Percentiles rank a stretch among this genome's conserved stretches.
phyloP scores from a whole-genome alignment of 192 early-diverging fungal species.

The Phycomyces blakesleeanus region DNA sequence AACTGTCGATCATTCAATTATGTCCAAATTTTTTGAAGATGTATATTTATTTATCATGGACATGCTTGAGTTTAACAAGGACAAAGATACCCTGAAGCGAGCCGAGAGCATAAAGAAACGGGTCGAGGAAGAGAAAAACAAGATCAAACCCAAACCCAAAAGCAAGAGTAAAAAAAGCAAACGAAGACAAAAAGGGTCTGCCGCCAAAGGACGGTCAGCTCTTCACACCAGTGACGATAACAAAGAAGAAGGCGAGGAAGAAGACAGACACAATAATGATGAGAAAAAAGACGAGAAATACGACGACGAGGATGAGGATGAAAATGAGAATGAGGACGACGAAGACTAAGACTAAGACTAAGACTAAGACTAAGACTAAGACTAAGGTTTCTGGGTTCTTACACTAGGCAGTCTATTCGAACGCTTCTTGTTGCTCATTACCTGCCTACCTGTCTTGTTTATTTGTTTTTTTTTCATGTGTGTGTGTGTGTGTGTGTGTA shows the following conservation, averaged over 20 bases:
- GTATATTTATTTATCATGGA: background rate
- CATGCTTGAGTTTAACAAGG: background rate
- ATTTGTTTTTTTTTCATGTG: too few relatives aligned
- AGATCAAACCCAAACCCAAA: background rate
- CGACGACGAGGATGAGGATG: background rate
- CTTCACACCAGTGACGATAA: background rate
- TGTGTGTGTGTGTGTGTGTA: too few relatives aligned
- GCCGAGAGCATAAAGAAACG: conserved; percentile 7
- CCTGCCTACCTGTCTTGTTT: too few relatives aligned
- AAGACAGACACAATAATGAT: background rate
- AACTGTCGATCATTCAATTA: background rate
- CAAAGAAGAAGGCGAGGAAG: background rate
- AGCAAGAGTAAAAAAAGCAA: too few relatives aligned
- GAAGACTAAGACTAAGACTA: too few relatives aligned
- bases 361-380: too few relatives aligned
- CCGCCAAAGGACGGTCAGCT: background rate
- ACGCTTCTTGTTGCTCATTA: background rate
- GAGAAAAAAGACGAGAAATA: background rate
- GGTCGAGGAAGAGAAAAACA: background rate
- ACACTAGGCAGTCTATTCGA: too few relatives aligned
- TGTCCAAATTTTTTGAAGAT: background rate
- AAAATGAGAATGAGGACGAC: background rate
- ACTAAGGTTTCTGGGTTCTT: background rate
- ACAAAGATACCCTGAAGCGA: conserved; percentile 15
- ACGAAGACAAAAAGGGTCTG: too few relatives aligned